A percentile compares a stretch with the other conserved stretches of the same genome.
These are phyloP conservation scores for Penium margaritaceum DNA, from an alignment of 139 green algal genomes.

Conservation along the genomic window DNA sequence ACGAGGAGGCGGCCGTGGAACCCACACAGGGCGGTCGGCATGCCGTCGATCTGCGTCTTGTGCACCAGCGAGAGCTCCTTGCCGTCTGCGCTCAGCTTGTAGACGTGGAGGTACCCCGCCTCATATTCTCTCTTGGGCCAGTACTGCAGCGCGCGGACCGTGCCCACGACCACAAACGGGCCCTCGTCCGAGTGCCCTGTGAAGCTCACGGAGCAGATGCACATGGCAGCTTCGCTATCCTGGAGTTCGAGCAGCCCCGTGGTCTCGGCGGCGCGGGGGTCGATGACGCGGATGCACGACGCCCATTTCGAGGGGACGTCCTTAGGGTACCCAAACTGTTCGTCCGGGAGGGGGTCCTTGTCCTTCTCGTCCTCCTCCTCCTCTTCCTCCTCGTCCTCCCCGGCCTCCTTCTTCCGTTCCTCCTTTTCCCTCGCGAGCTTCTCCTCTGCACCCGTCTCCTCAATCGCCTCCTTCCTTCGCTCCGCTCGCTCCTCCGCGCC, in stretches of 20 bases:
- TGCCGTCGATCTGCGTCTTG: constrained; percentile 71
- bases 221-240: constrained; percentile 73
- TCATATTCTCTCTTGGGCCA: constrained; percentile 64
- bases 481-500: constrained; percentile 33
- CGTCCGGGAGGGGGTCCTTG: constrained; percentile 45
- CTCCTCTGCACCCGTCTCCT: constrained; percentile 14
- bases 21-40: constrained; percentile 67
- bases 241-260: constrained; percentile 73
- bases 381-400: constrained; percentile 31
- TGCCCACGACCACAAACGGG: constrained; percentile 75
- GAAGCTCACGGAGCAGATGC: constrained; percentile 68
- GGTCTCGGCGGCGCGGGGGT: constrained; percentile 54
- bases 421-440: neutral
- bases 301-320: constrained; percentile 71
- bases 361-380: constrained; percentile 49
- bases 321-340: constrained; percentile 64
- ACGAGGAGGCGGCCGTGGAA: constrained; percentile 81
- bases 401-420: neutral
- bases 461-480: constrained; percentile 21
- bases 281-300: constrained; percentile 79
- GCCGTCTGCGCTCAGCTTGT: constrained; percentile 55
- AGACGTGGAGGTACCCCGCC: constrained; percentile 71
- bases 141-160: constrained; percentile 71
- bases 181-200: too few relatives aligned
- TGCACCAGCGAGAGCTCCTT: constrained; percentile 77